Evolutionary conservation across 352 stramenopile genomes (phyloP).

Genomic region (Halophytophthora polymorphica): DNA sequence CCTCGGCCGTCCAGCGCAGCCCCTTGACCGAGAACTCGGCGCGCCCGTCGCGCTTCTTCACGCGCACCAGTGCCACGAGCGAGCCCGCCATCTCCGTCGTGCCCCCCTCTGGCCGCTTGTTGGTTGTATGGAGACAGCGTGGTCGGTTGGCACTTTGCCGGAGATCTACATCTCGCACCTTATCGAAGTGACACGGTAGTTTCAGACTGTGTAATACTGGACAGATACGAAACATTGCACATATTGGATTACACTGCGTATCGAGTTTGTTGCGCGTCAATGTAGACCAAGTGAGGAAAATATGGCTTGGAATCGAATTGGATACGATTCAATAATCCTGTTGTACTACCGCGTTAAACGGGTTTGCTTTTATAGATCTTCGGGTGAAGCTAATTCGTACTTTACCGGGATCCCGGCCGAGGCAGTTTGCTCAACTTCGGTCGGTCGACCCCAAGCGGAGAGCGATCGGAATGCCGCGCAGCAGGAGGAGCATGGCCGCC

Average conservation of each 20-base stretch:
- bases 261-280: too few species aligned
- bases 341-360: background rate
- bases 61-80: constrained; percentile 56
- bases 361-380: background rate
- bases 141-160: background rate
- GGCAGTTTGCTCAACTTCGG: too few species aligned
- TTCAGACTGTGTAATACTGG: too few species aligned
- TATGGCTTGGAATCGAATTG: too few species aligned
- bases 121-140: background rate
- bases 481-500: constrained; percentile 15
- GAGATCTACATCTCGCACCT: too few species aligned
- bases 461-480: constrained; percentile 1
- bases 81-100: constrained; percentile 24
- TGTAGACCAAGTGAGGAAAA: too few species aligned
- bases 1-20: constrained; percentile 57
- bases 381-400: background rate
- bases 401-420: too few species aligned
- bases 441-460: background rate
- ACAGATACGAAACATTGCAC: too few species aligned
- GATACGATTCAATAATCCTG: too few species aligned
- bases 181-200: too few species aligned
- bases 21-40: constrained; percentile 57
- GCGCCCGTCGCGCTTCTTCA: constrained; percentile 78
- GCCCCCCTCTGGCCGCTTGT: background rate
- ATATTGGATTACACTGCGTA: too few species aligned